These are phyloP conservation scores for Madurella mycetomatis DNA, from an alignment of 2,329 filamentous ascomycete species.

Conservation along the genomic window DNA sequence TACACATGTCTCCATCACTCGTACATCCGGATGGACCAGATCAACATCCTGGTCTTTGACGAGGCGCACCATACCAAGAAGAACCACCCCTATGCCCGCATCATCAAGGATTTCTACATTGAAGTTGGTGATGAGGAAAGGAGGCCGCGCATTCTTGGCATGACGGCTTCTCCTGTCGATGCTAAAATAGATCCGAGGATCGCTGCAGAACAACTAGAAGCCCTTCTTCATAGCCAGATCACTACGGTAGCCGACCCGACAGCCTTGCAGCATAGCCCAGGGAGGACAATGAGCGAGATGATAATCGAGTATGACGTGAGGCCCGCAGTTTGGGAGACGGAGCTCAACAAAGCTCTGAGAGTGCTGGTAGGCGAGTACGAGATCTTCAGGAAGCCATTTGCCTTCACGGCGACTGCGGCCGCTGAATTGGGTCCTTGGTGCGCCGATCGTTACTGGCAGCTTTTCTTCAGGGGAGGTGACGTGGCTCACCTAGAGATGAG, in stretches of 20 bases:
- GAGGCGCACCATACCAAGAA: slow-evolving; percentile 97
- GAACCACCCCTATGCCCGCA: slow-evolving; percentile 81
- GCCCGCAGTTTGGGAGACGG: slow-evolving; percentile 53
- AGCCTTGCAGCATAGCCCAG: slow-evolving; percentile 55
- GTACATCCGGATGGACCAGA: slow-evolving; percentile 73
- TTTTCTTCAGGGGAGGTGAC: slow-evolving; percentile 61
- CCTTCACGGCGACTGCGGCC: slow-evolving; percentile 55
- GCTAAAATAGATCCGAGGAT: slow-evolving; percentile 67
- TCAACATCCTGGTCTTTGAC: slow-evolving; percentile 91
- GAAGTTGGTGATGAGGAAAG: slow-evolving; percentile 39
- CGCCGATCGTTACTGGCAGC: slow-evolving; percentile 74
- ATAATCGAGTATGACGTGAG: slow-evolving; percentile 51
- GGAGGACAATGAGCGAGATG: slow-evolving; percentile 55
- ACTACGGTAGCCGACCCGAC: slow-evolving; percentile 60
- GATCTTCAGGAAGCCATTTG: slow-evolving; percentile 54
- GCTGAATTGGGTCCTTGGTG: slow-evolving; percentile 77
- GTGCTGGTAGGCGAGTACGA: slow-evolving; percentile 37
- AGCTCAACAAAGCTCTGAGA: slow-evolving; percentile 57
- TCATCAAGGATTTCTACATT: slow-evolving; percentile 83
- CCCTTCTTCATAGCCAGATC: slow-evolving; percentile 74
- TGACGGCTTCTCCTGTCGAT: slow-evolving; percentile 96
- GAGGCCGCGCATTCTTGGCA: slow-evolving; percentile 80
- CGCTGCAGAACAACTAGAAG: slow-evolving; percentile 70
- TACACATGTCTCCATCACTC: slow-evolving; percentile 72
- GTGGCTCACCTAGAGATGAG: slow-evolving; percentile 56